Conservation (phyloP, 768 basidiomycete genomes). For the Amanita polypyramis region DNA sequence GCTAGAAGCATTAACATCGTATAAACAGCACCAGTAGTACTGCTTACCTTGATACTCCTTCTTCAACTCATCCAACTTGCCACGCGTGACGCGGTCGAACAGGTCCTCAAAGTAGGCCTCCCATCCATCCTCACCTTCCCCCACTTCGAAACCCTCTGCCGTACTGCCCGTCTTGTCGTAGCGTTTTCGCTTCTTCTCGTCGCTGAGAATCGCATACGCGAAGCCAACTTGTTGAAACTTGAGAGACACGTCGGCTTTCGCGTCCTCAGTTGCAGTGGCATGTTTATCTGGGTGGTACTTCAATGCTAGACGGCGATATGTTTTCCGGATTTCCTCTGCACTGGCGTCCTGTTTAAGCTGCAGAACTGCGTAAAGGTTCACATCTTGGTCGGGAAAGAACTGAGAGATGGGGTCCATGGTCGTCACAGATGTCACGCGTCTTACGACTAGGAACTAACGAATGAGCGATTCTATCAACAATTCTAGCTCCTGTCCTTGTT, state of each 20-base stretch:
- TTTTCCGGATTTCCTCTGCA: conserved; percentile 62
- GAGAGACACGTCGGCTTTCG: conserved; percentile 55
- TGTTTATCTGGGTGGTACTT: conserved; percentile 89
- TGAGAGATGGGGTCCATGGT: conserved; percentile 63
- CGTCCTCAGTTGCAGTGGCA: conserved; percentile 41
- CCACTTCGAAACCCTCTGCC: conserved; percentile 64
- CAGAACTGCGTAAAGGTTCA: conserved; percentile 75
- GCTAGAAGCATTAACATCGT: not conserved
- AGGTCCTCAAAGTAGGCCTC: conserved; percentile 89
- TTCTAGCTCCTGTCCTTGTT: conserved; percentile 12
- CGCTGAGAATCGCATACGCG: conserved; percentile 82
- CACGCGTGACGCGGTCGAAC: conserved; percentile 79
- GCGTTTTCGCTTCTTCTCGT: conserved; percentile 59
- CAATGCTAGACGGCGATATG: conserved; percentile 80
- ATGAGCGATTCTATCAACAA: not conserved
- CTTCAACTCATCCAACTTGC: conserved; percentile 88
- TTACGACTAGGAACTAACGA: not conserved
- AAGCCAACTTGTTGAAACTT: conserved; percentile 93
- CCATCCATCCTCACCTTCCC: conserved; percentile 80
- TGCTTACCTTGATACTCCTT: conserved; percentile 80
- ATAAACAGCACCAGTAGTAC: not conserved
- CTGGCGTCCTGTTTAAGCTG: conserved; percentile 42
- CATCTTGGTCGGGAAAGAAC: conserved; percentile 64
- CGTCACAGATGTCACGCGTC: conserved; percentile 2
- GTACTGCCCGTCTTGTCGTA: conserved; percentile 87